Evolutionary conservation across 164 flowering plant genomes (phyloP), one percentile per base, ranked within the genome.

Genomic region (Aristolochia fimbriata): DNA sequence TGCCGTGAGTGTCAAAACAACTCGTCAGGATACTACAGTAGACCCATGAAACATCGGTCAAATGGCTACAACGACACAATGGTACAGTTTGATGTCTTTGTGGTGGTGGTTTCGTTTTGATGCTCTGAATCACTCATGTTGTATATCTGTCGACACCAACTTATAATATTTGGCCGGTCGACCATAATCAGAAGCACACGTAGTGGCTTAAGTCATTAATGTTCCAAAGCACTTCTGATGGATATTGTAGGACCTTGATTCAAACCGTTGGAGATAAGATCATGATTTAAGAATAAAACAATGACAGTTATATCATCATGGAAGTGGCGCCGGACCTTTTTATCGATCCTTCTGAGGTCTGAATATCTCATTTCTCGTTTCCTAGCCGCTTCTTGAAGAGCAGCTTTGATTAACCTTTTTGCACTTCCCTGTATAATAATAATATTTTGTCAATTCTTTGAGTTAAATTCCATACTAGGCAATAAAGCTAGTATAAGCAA

Each of bases 291-390:
- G 72, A 86, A 86, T 51, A 88, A 60, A 67, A 86, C 84, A 49
- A 84, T 74, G 30, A 84, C 93, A 20, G 86, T 76, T 65, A 86
- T 86, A 59, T 88, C 91, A 53, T 86, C 96, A 55, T 88, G 93
- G 64, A 88, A 86, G 63, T 88, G 88, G 15, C 96, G 84, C 3
- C 93, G 73, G 12, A 86, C 87, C 73, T 76, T 77, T 77, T 73
- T 81, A 68, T 84, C 92, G 48, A 86, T 84, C 62, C 67, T 84
- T 19, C 62, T 64, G 9, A 88, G 87, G 65, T 86, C 96, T 8
- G 82, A 71, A 54, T 81, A 88, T 49, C 87, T 67, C 85, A 84
- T 78, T 68, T 88, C 92, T 65, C 93, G 52, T 70, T 88, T 86
- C 61, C 73, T 82, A 23, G 91, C 93, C 23, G 96, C 96, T 71